Evolutionary conservation across 805 yeast species (phyloP).

Genomic region (Saturnispora quitensis): DNA sequence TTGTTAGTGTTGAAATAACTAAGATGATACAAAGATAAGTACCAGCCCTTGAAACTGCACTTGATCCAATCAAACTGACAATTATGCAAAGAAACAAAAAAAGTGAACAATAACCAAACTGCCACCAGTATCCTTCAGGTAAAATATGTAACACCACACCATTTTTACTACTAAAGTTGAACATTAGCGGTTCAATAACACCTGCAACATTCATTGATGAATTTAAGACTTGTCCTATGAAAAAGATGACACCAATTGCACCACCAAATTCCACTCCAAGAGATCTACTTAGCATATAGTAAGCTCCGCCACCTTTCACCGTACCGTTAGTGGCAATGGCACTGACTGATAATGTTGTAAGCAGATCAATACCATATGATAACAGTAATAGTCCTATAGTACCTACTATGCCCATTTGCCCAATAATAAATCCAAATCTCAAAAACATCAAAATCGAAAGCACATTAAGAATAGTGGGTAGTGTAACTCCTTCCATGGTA

Average conservation of each 20-base stretch:
- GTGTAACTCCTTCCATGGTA: conserved; percentile 82
- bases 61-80: conserved; percentile 73
- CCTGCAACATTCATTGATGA: conserved; percentile 93
- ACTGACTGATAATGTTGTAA: conserved; percentile 83
- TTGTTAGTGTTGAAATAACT: conserved; percentile 63
- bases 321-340: conserved; percentile 98
- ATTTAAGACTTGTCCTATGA: conserved; percentile 87
- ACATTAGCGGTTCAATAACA: conserved; percentile 80
- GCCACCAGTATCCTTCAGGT: conserved; percentile 60
- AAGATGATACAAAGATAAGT: conserved; percentile 59
- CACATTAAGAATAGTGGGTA: conserved; percentile 90
- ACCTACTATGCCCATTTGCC: conserved; percentile 88
- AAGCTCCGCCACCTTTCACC: conserved; percentile 97
- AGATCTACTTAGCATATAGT: conserved; percentile 91
- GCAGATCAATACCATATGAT: conserved; percentile 70
- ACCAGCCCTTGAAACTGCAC: conserved; percentile 75
- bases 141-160: conserved; percentile 51
- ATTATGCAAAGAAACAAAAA: conserved; percentile 64
- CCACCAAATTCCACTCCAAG: conserved; percentile 99
- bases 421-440: conserved; percentile 90
- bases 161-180: conserved; percentile 55
- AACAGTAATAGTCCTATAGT: conserved; percentile 55
- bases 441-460: conserved; percentile 90
- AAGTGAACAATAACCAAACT: conserved; percentile 60
- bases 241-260: conserved; percentile 89